Base-by-base conservation (phyloP, 257 asterid genomes). In the Cruciata laevipes region DNA sequence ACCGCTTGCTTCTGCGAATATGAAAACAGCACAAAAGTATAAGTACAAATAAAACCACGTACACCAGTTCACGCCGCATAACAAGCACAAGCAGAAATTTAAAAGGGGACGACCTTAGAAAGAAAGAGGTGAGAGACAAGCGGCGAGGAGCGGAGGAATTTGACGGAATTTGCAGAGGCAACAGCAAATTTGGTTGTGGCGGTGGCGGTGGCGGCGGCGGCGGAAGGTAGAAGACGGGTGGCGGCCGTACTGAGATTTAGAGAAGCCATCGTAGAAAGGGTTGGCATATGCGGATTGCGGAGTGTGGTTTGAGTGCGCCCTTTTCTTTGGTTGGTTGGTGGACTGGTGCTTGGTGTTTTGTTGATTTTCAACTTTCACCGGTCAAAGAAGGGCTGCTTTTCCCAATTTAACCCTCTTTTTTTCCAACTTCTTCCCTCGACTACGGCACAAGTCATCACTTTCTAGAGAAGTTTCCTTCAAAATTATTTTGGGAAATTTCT, bases 91-190 rank as follows among this genome's bases (percentile, higher is more conserved):
- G 0, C 33, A 32, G 1, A 20, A 4, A 17, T 14, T 3, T 16
- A 7, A 17, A 37, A 21, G 18, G 70, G 18, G 70, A 83, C 96
- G 92, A 82, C 89, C 17, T 47, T 47, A 47, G 80, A 78, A 33
- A 77, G 84, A 71, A 85, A 84, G 76, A 75, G 74, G 72, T 42
- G 78, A 37, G 91, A 77, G 79, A 83, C 63, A 67, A 74, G 80
- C 31, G 82, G 85, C 7, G 84, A 84, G 20, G 92, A 87, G 73
- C 83, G 83, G 81, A 89, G 80, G 76, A 82, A 74, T 63, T 73
- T 76, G 71, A 79, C 56, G 66, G 87, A 69, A 47, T 69, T 65
- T 52, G 86, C 49, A 69, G 82, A 76, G 82, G 57, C 24, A 44
- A 17, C 7, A 8, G 86, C 64, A 61, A 84, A 72, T 66, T 70